Base-by-base conservation (phyloP, 257 asterid species). In the Scutellaria minor region DNA sequence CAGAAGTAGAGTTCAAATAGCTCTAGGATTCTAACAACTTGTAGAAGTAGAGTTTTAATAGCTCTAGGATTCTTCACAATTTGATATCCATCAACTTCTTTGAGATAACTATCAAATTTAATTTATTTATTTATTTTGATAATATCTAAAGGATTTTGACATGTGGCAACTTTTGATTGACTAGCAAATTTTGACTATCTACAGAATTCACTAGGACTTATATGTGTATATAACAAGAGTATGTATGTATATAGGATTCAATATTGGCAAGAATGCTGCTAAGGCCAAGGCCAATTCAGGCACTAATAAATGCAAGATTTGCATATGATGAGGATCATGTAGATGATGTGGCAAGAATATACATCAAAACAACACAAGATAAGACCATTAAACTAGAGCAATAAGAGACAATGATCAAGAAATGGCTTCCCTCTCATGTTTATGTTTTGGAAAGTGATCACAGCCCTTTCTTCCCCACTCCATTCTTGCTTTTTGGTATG, bases 391-490 rank as follows among this genome's bases (percentile, higher is more conserved):
- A 80, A 56, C 68, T 75, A 3, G 81, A 83, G 42, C 96, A 93
- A 14, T 97, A 93, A 75, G 94, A 86, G 9, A 83, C 89, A 0
- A 90, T 93, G 97, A 80, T 86, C 75, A 77, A 76, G 78, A 86
- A 74, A 75, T 93, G 98, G 97, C 87, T 83, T 4, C 97, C 98
- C 7, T 47, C 79, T 0, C 67, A 68, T 42, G 90, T 89, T 20
- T 86, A 85, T 78, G 79, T 37, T 6, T 63, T 94, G 86, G 96
- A 91, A 35, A 86, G 84, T 57, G 98, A 94, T 82, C 98, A 94
- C 59, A 85, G 91, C 76, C 96, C 98, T 9, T 86, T 88, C 78
- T 91, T 94, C 80, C 91, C 97, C 9, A 84, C 97, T 46, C 98
- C 98, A 0, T 81, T 87, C 44, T 14, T 64, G 46, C 76, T 94